Conservation (phyloP, 768 basidiomycete species). For the Mycena chlorophos region DNA sequence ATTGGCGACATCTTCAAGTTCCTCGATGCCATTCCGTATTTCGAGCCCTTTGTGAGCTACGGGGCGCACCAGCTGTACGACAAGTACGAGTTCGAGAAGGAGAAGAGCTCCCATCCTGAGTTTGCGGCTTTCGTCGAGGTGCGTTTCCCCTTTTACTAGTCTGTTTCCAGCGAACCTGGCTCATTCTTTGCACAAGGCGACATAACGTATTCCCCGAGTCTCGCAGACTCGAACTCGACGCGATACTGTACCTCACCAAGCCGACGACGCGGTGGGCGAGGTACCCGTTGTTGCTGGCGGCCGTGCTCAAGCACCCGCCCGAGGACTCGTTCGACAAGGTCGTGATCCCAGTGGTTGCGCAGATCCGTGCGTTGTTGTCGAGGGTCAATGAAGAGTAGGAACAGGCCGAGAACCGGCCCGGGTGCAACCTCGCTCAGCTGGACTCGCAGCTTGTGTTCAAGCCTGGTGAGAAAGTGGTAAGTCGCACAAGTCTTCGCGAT, state of each 20-base stretch:
- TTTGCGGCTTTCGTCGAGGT: slow-evolving; percentile 98
- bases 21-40: slow-evolving; percentile 81
- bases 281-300: slow-evolving; percentile 90
- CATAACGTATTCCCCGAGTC: slow-evolving; percentile 93
- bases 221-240: slow-evolving; percentile 94
- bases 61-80: slow-evolving; percentile 97
- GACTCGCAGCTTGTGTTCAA: slow-evolving; percentile 89
- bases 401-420: slow-evolving; percentile 91
- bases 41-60: slow-evolving; percentile 91
- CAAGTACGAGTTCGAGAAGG: slow-evolving; percentile 99
- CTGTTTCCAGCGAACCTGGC: background rate
- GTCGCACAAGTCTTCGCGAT: slow-evolving; percentile 36
- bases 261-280: slow-evolving; percentile 97
- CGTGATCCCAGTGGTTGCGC: slow-evolving; percentile 68
- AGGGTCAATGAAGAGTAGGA: slow-evolving; percentile 94
- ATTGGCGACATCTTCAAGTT: slow-evolving; percentile 95
- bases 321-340: slow-evolving; percentile 88
- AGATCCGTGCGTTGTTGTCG: slow-evolving; percentile 78
- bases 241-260: slow-evolving; percentile 96
- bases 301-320: slow-evolving; percentile 87
- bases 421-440: slow-evolving; percentile 92
- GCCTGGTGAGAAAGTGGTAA: slow-evolving; percentile 85
- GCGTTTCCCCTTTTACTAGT: slow-evolving; percentile 29
- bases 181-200: slow-evolving; percentile 51
- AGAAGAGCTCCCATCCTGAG: slow-evolving; percentile 88